phyloP scores from a whole-genome alignment of 2,329 filamentous ascomycete genomes.

The Decorospora gaudefroyi region DNA sequence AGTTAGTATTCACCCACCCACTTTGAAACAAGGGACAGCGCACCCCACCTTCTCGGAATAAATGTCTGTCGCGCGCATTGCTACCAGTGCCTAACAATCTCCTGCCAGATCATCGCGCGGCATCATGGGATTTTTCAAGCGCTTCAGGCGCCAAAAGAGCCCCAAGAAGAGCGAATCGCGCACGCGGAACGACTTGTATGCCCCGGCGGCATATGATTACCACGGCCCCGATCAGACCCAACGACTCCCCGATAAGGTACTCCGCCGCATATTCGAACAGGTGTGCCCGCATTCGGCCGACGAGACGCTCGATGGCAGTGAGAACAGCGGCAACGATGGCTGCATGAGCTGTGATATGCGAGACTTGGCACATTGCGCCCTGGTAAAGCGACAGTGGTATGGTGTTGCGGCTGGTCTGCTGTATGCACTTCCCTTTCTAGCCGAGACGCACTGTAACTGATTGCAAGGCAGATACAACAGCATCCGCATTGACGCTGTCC shows the following conservation, averaged over 20 bases:
- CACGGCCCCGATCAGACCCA: conserved; percentile 51
- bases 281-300: conserved; percentile 84
- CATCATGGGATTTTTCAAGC: conserved; percentile 57
- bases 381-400: conserved; percentile 75
- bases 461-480: conserved; percentile 71
- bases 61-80: conserved; percentile 20
- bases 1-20: conserved; percentile 30
- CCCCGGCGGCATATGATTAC: conserved; percentile 35
- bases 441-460: conserved; percentile 8
- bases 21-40: conserved; percentile 14
- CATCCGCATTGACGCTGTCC: conserved; percentile 89
- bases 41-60: conserved; percentile 23
- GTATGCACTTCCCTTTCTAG: conserved; percentile 57
- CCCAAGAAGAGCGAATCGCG: conserved; percentile 46
- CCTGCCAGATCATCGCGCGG: conserved; percentile 33
- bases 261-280: conserved; percentile 76
- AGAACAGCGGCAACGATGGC: conserved; percentile 75
- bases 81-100: conserved; percentile 21
- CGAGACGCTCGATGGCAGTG: conserved; percentile 72
- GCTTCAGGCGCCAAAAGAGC: conserved; percentile 52
- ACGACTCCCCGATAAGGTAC: conserved; percentile 67
- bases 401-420: conserved; percentile 59
- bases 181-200: conserved; percentile 39
- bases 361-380: conserved; percentile 78
- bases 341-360: conserved; percentile 95